These are phyloP conservation scores for Zasmidium citrigriseum DNA, from an alignment of 2,329 filamentous ascomycete genomes.

Conservation along the genomic window DNA sequence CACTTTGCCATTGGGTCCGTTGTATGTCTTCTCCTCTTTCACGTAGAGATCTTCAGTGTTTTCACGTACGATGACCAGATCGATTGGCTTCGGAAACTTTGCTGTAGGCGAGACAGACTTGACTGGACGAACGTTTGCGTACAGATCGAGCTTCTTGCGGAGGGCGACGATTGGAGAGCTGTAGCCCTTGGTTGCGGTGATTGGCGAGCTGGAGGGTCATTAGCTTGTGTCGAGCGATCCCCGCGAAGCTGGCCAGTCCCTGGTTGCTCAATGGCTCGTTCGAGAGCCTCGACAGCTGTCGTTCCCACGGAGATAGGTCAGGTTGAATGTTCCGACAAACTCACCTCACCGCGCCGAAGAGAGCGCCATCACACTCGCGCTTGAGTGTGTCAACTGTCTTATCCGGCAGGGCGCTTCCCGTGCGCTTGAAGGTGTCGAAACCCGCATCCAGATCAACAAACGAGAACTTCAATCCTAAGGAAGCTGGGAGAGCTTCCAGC, in stretches of 20 bases:
- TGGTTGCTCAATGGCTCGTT: too few species aligned
- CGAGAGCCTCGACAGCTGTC: too few species aligned
- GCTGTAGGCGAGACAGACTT: constrained; percentile 72
- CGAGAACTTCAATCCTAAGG: constrained; percentile 88
- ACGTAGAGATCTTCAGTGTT: constrained; percentile 99
- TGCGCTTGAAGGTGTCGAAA: constrained; percentile 89
- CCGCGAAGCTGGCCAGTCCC: too few species aligned
- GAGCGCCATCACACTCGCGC: constrained; percentile 88
- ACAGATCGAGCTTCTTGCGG: constrained; percentile 90
- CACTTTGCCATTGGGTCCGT: constrained; percentile 73
- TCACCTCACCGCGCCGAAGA: constrained; percentile 84
- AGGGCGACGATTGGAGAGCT: constrained; percentile 95
- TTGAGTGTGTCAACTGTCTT: constrained; percentile 86
- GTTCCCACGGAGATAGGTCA: background rate
- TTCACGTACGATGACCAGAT: constrained; percentile 97
- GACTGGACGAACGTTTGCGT: constrained; percentile 95
- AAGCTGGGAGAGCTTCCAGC: constrained; percentile 89
- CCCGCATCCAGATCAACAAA: constrained; percentile 93
- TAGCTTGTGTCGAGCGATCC: background rate
- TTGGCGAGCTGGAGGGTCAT: constrained; percentile 65
- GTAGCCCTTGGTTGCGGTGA: constrained; percentile 88
- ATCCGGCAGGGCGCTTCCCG: constrained; percentile 84
- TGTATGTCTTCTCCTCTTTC: constrained; percentile 88
- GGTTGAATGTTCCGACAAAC: too few species aligned
- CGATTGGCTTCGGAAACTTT: constrained; percentile 63